Base-by-base conservation (phyloP, 257 asterid species). In the Fraxinus excelsior region DNA sequence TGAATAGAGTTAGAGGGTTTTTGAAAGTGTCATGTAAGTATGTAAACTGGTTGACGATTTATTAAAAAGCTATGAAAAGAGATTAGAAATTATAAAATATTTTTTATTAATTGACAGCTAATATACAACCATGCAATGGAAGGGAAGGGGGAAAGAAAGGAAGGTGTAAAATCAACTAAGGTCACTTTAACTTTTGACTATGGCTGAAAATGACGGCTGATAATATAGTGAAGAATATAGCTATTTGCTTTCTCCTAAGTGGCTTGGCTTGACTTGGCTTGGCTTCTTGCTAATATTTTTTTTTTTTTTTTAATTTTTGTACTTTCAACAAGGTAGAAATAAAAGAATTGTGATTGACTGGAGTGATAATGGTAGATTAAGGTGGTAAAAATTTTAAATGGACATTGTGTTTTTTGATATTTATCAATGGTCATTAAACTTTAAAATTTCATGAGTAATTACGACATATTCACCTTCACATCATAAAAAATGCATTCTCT, bases 21-120 rank as follows among this genome's bases (percentile, higher is more conserved):
- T 85, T 85, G 80, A 77, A 82, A 80, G 76, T 71, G 76, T 72
- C 23, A 28, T 60, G 40, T 31, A 44, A 34, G 74, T 81, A 31
- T 70, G 38, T 81, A 75, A 71, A 66, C 53, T 66, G 51, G 18
- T 3, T 11, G 38, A 21, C 38, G 65, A 40, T 42, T 40, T 51
- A 35, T 40, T 51, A n/a, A n/a, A 70, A 74, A 78, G 65, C 76
- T 42, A 79, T 62, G 51, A 60, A 46, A 78, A 70, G 8, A 46
- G 42, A 40, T 3, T 28, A 11, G 58, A 25, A 65, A 21, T 68
- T 23, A 5, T 25, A 60, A 35, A 5, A 35, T 5, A 35, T 1
- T 35, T 35, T 35, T 9, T 26, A 25, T 80, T 78, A 70, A 74
- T 53, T 68, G 90, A 81, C 89, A 86, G 90, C 90, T 86, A 86